phyloP scores from a whole-genome alignment of 257 asterid species.

The Plectranthus barbatus region DNA sequence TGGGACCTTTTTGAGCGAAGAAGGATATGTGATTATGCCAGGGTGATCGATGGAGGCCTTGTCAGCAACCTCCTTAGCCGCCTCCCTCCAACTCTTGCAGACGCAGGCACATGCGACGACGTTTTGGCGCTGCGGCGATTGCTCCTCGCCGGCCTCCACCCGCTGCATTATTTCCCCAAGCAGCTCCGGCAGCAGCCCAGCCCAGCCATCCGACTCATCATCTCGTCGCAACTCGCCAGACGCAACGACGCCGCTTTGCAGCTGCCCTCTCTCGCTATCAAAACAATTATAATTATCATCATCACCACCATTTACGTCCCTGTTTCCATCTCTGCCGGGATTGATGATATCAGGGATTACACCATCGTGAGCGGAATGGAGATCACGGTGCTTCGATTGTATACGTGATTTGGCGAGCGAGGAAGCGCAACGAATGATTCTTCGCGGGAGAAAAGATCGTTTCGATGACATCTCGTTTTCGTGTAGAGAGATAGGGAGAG shows the following conservation, averaged over 20 bases:
- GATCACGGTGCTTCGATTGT: conserved; percentile 21
- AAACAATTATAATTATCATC: not conserved
- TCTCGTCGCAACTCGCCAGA: not conserved
- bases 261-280: conserved; percentile 1
- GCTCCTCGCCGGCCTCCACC: conserved; percentile 60
- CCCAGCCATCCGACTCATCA: conserved; percentile 40
- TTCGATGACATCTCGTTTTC: conserved; percentile 42
- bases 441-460: conserved; percentile 56
- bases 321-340: conserved; percentile 10
- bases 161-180: conserved; percentile 62
- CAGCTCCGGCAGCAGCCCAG: conserved; percentile 69
- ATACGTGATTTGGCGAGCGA: conserved; percentile 38
- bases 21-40: conserved; percentile 77
- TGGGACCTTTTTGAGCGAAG: conserved; percentile 76
- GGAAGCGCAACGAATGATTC: conserved; percentile 42
- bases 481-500: not conserved
- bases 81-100: conserved; percentile 81
- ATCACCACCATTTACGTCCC: conserved; percentile 7
- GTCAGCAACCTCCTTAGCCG: conserved; percentile 54
- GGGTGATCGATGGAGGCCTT: conserved; percentile 35
- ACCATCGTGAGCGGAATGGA: not conserved
- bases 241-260: conserved; percentile 14
- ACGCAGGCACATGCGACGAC: conserved; percentile 86
- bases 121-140: conserved; percentile 68
- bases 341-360: not conserved